Evolutionary conservation across 2,329 filamentous ascomycete genomes (phyloP).

Genomic region (Neoascochyta sp.): DNA sequence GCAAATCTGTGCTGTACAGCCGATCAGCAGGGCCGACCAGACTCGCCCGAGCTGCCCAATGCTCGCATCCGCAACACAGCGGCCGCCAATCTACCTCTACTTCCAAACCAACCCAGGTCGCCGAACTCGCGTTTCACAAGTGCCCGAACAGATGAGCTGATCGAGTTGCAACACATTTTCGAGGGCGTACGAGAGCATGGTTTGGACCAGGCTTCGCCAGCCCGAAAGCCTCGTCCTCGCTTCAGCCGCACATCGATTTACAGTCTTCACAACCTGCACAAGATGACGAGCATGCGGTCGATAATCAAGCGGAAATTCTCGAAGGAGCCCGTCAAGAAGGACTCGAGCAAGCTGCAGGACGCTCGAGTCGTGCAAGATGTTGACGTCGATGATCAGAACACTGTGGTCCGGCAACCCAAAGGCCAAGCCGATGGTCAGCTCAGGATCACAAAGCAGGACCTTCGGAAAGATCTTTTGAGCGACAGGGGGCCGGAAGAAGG

Average conservation of each 20-base stretch:
- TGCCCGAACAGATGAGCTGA: slow-evolving; percentile 28
- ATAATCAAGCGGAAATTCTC: slow-evolving; percentile 34
- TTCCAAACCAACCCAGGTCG: slow-evolving; percentile 16
- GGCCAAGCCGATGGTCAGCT: slow-evolving; percentile 21
- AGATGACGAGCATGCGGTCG: slow-evolving; percentile 35
- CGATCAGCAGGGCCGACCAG: slow-evolving; percentile 24
- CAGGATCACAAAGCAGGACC: slow-evolving; percentile 28
- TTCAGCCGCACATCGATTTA: slow-evolving; percentile 27
- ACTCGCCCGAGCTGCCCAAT: slow-evolving; percentile 35
- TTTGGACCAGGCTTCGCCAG: slow-evolving; percentile 9
- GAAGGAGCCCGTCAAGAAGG: slow-evolving; percentile 20
- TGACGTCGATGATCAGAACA: slow-evolving; percentile 10
- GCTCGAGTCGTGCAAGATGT: slow-evolving; percentile 7
- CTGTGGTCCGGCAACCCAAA: slow-evolving; percentile 22
- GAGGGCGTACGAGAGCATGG: slow-evolving; percentile 19
- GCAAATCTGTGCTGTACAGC: slow-evolving; percentile 34
- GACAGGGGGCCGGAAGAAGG: slow-evolving; percentile 32
- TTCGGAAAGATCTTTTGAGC: slow-evolving; percentile 33
- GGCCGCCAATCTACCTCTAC: slow-evolving; percentile 24
- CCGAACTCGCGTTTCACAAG: slow-evolving; percentile 29
- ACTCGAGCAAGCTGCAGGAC: slow-evolving; percentile 4
- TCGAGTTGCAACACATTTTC: slow-evolving; percentile 36
- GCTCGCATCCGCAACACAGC: slow-evolving; percentile 26
- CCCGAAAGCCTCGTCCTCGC: slow-evolving; percentile 14
- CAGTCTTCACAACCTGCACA: slow-evolving; percentile 34